These are phyloP conservation scores for Chalciporus piperatus DNA, from an alignment of 768 basidiomycete species.

Conservation along the genomic window DNA sequence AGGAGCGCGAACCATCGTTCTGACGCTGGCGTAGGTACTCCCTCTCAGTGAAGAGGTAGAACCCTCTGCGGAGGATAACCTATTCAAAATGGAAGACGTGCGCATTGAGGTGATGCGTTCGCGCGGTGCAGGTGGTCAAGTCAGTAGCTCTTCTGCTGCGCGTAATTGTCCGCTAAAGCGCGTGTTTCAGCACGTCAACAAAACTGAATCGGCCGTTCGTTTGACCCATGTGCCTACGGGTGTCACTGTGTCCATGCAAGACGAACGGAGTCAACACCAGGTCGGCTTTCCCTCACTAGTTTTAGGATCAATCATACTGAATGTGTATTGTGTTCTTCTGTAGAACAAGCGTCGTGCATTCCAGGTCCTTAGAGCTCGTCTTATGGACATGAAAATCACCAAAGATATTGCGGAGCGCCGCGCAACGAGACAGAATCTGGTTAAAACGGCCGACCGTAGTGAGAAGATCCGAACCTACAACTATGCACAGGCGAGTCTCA, in stretches of 20 bases:
- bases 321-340: neutral
- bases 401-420: slow-evolving; percentile 70
- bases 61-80: slow-evolving; percentile 47
- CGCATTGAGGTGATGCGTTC: slow-evolving; percentile 93
- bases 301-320: neutral
- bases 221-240: slow-evolving; percentile 91
- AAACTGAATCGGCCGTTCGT: slow-evolving; percentile 96
- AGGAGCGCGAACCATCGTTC: neutral
- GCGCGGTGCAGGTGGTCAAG: slow-evolving; percentile 96
- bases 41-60: slow-evolving; percentile 73
- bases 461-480: slow-evolving; percentile 98
- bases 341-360: slow-evolving; percentile 94
- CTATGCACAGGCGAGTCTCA: slow-evolving; percentile 65
- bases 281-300: slow-evolving; percentile 36
- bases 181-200: slow-evolving; percentile 85
- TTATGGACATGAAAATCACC: slow-evolving; percentile 76
- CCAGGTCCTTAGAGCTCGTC: slow-evolving; percentile 79
- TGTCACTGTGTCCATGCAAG: slow-evolving; percentile 96
- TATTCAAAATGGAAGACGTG: slow-evolving; percentile 84
- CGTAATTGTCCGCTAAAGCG: neutral
- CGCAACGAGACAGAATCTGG: slow-evolving; percentile 65
- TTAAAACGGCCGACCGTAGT: slow-evolving; percentile 80
- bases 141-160: slow-evolving; percentile 28
- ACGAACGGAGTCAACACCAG: slow-evolving; percentile 94
- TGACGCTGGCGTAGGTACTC: slow-evolving; percentile 57